Base-by-base conservation (phyloP, 192 early-diverging fungal species). In the Lobosporangium transversale region DNA sequence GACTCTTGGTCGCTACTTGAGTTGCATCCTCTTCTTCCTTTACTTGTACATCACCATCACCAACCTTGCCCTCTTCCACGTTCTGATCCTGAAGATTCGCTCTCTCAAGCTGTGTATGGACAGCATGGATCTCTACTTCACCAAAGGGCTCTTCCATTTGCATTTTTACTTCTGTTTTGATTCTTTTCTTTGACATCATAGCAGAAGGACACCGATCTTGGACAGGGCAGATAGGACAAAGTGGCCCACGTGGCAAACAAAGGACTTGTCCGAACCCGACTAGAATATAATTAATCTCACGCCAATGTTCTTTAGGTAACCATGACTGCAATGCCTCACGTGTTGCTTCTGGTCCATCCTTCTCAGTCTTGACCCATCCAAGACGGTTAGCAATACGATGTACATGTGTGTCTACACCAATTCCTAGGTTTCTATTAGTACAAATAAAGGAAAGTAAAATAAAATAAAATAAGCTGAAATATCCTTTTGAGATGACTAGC, bases 321-420 rank as follows among this genome's bases (percentile, higher is more conserved):
- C 94, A 95, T 17, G 84, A 82, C 78, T 97, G 86, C 24, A 95
- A 69, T 17, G 79, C 79, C 62, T 84, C 81, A 27, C 95, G 75
- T 10, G 96, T 96, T 2, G 82, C 87, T 69, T 97, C 97, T 11
- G 97, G 94, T 23, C 88, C 86, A 43, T 86, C 86, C 12, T 89
- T 85, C 44, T 84, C 85, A 7, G 90, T 92, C 23, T 86, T 84
- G 18, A 91, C 87, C 96, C 96, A 98, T 18, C 94, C 94, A 18
- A 98, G 80, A 7, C 94, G 82, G 58, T 97, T 95, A 21, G 88
- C 51, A 42, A 98, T 97, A 44, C 95, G 86, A 81, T 96, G 92
- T 12, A 98, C 96, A 80, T 98, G 97, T 0, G 92, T 93, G 76
- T 98, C 96, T 15, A 98, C 97, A 2, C 96, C 97, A 79, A 98